Evolutionary conservation across 2,329 filamentous ascomycete species (phyloP), one percentile per base, ranked within the genome.

Genomic region (Aspergillus caelatus): DNA sequence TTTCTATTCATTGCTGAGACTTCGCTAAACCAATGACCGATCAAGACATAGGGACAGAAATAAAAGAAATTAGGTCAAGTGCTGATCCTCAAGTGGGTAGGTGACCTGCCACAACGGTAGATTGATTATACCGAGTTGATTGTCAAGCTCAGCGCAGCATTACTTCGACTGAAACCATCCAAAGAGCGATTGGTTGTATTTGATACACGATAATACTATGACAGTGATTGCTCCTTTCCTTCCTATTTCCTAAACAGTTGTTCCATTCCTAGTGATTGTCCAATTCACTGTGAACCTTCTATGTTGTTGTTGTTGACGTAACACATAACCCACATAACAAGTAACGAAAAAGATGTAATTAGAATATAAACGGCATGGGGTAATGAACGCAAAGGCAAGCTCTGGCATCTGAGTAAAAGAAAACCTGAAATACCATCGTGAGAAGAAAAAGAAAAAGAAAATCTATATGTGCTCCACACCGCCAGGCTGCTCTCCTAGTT

Each of bases 401-500:
- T 63, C 67, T 70, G 69, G 70, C 70, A 67, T 63, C 58, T 58
- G 57, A 62, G 61, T 57, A 57, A 62, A 67, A 70, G 62, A 63
- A 56, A 64, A 66, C 59, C 62, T 52, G 62, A 61, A 68, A 66
- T 60, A 67, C 65, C 60, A 63, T 60, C 45, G 58, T 50, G 67
- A 68, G 64, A 56, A 68, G 63, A n/a, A 54, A 67, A 68, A 63
- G 54, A 62, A 66, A 67, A 66, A 67, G 69, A 65, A 60, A 65
- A 67, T 72, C 74, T 72, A 67, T 72, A 67, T 68, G 63, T 67
- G 68, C 72, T 74, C 71, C 71, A 70, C 70, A 68, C 62, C 73
- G 70, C 75, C 73, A 75, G 74, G 73, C 73, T 69, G 72, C 72
- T 73, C 71, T 74, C 70, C 67, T 69, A 71, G 70, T 72, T 73